phyloP scores from a whole-genome alignment of 2,329 filamentous ascomycete species.

The Ceratocystis harringtonii region DNA sequence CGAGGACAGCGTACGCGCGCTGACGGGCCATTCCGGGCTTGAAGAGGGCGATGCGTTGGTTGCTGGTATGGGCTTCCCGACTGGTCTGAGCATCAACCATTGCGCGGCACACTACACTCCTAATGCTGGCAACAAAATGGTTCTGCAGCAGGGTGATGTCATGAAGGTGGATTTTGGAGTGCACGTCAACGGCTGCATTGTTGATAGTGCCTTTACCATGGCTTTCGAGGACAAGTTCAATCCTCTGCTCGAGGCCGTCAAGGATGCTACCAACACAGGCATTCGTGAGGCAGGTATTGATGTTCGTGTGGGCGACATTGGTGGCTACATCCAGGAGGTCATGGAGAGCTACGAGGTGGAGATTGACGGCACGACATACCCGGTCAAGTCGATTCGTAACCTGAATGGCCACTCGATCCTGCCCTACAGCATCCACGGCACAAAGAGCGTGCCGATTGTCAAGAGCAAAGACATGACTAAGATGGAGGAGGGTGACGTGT shows the following conservation, averaged over 20 bases:
- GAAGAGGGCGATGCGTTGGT: constrained; percentile 58
- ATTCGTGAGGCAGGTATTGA: constrained; percentile 69
- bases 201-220: constrained; percentile 69
- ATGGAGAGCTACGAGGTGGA: constrained; percentile 69
- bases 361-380: constrained; percentile 50
- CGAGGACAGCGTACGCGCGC: constrained; percentile 55
- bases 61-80: constrained; percentile 67
- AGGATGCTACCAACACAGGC: constrained; percentile 70
- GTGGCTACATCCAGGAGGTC: constrained; percentile 55
- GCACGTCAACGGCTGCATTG: constrained; percentile 64
- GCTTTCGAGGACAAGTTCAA: constrained; percentile 62
- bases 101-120: constrained; percentile 67
- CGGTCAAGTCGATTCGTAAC: constrained; percentile 57
- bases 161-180: constrained; percentile 75
- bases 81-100: constrained; percentile 62
- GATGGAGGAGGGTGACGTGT: constrained; percentile 74
- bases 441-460: constrained; percentile 67
- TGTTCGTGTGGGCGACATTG: constrained; percentile 58
- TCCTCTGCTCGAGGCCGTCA: constrained; percentile 56
- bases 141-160: constrained; percentile 58
- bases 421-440: constrained; percentile 62
- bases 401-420: constrained; percentile 64
- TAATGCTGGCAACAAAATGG: constrained; percentile 63
- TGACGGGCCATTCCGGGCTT: constrained; percentile 57
- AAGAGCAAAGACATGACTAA: constrained; percentile 62